Evolutionary conservation across 768 basidiomycete genomes (phyloP), one percentile per base, ranked within the genome.

Genomic region (Russula compacta): DNA sequence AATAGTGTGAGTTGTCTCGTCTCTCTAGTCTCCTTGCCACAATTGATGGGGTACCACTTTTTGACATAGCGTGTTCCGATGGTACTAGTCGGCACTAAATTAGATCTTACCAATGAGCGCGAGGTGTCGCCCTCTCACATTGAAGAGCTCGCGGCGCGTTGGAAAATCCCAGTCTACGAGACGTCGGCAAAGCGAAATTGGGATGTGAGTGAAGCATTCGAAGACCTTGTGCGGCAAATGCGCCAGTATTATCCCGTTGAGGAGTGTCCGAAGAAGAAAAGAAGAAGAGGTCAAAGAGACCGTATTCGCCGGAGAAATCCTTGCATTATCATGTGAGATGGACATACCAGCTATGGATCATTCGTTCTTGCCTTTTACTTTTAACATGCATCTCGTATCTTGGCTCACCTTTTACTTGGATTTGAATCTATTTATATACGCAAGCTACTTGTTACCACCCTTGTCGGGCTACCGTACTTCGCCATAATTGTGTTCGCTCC

Each of bases 181-280:
- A 92, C 90, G 3, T 91, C 89, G n/a, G 88, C 90, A 10, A 92
- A 92, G 71, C 78, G 82, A 50, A 84, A 91, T 68, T 89, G 87
- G 89, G 83, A 92, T 66, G 79, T 92, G 56, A 74, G 74, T 9
- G 87, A 89, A 42, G 89, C 87, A 17, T 92, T 92, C 69, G 83
- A 87, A 67, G 86, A 87, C 61, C 78, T 92, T 33, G 74, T 89
- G 50, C 79, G 80, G 64, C 88, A 87, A 67, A 89, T 92, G 89
- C 80, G 85, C 35, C 71, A 66, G 55, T 79, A 79, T 60, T 88
- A 85, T 70, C 87, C 87, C 17, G 67, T 74, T 42, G 79, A 81
- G 15, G 50, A 51, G 36, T 61, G 60, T 40, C 60, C 55, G 33
- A 64, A 68, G 46, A 68, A 71, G 36, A 73, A 72, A 59, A 76